Evolutionary conservation across 352 stramenopile genomes (phyloP), one percentile per base, ranked within the genome.

Genomic region (Phytophthora cryptogea): DNA sequence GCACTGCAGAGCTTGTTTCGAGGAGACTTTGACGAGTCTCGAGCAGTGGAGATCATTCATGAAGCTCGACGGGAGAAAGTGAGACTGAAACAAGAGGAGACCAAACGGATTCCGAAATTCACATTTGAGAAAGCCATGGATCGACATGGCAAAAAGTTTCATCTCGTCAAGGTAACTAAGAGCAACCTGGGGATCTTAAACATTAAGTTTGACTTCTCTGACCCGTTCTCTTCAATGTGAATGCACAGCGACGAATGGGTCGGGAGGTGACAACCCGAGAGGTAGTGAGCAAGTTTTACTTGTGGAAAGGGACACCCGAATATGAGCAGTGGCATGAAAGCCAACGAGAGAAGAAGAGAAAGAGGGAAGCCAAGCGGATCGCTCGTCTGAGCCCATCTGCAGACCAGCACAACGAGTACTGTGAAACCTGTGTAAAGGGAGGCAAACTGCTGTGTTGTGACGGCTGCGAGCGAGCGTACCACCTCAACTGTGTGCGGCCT

Each of bases 361-460:
- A 72, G 59, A 80, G 77, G 36, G 79, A 86, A 63, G 80, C 78
- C 41, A 75, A 86, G 42, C 67, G 68, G 57, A 49, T 66, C 5
- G 44, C 40, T 46, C 52, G n/a, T 49, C 32, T 54, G 41, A 54
- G 37, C 36, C 59, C 17, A 63, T 36, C n/a, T 63, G 48, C 69
- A 13, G 80, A 89, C 44, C 83, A 84, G 46, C 78, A 92, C 66
- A 77, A 86, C 51, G 80, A 90, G 60, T 76, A 81, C 62, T 92
- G 83, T 45, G 80, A 86, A 60, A 56, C 85, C 23, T 92, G 83
- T 59, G 82, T 76, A 40, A 89, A 80, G 11, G 81, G 73, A 14
- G 81, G 83, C 50, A 77, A 89, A 49, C 43, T 92, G 37, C 62
- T 92, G 26, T 90, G 80, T 52, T 92, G 83, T 31, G 83, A 92